These are phyloP conservation scores for Taphrina populina DNA, from an alignment of 1,139 yeast genomes.

Conservation along the genomic window DNA sequence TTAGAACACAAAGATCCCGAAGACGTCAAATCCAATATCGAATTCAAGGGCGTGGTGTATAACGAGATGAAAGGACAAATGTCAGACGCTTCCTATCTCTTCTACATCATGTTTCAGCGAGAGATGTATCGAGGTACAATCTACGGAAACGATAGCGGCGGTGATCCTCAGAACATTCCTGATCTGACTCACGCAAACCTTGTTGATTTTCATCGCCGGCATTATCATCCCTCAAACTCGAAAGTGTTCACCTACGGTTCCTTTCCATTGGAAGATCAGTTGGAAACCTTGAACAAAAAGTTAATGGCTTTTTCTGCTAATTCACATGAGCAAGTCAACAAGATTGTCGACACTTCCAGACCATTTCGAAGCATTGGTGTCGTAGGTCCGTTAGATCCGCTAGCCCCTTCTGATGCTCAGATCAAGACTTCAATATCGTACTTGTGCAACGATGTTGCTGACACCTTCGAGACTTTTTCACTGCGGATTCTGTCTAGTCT, in stretches of 20 bases:
- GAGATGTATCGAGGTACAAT: conserved; percentile 49
- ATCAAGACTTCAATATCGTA: conserved; percentile 80
- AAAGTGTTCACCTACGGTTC: conserved; percentile 85
- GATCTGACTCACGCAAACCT: conserved; percentile 71
- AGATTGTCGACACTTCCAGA: conserved; percentile 45
- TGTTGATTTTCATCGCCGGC: conserved; percentile 65
- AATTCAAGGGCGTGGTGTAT: conserved; percentile 91
- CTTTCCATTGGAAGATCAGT: conserved; percentile 62
- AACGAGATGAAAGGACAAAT: conserved; percentile 99
- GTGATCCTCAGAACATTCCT: conserved; percentile 83
- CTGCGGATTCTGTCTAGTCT: conserved; percentile 70
- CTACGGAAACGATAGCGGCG: conserved; percentile 90
- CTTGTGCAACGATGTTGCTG: conserved; percentile 74
- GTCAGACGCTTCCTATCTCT: conserved; percentile 78
- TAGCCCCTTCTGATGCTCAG: conserved; percentile 71
- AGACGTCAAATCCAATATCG: conserved; percentile 61
- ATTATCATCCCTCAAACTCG: conserved; percentile 90
- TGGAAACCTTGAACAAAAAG: conserved; percentile 57
- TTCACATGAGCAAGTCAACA: conserved; percentile 37
- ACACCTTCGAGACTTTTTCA: conserved; percentile 67
- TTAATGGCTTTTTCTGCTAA: conserved; percentile 53
- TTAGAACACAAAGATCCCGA: conserved; percentile 66
- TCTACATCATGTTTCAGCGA: conserved; percentile 79
- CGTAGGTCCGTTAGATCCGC: conserved; percentile 80
- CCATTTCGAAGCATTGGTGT: conserved; percentile 48